Conservation (phyloP, 495 filamentous ascomycete species). For the Gamarada debralockiae region DNA sequence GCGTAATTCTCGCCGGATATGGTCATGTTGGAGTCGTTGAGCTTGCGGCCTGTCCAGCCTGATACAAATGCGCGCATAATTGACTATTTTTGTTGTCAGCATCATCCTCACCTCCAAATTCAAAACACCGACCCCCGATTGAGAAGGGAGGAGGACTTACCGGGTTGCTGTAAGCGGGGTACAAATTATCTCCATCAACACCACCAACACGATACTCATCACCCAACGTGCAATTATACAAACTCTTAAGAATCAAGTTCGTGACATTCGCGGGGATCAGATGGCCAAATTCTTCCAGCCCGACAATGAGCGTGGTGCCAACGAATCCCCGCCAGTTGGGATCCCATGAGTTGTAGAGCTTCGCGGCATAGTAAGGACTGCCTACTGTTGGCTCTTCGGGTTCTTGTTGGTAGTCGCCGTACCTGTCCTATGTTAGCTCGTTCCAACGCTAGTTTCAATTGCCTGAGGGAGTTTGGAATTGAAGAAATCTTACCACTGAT, state of each 20-base stretch:
- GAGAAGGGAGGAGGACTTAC: conserved; percentile 1
- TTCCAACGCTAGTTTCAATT: neutral
- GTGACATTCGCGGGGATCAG: conserved; percentile 28
- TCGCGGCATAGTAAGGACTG: conserved; percentile 27
- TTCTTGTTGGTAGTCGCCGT: conserved; percentile 36
- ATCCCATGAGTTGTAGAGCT: conserved; percentile 37
- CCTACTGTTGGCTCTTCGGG: conserved; percentile 38
- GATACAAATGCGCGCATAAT: conserved; percentile 38
- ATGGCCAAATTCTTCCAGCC: conserved; percentile 34
- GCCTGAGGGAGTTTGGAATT: no score
- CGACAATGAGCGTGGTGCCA: conserved; percentile 35
- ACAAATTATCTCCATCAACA: conserved; percentile 40
- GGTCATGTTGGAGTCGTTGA: conserved; percentile 37
- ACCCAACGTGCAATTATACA: conserved; percentile 34
- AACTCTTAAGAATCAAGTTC: conserved; percentile 28
- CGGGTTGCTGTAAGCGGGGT: conserved; percentile 41
- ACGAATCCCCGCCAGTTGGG: conserved; percentile 42
- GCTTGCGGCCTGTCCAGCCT: conserved; percentile 32
- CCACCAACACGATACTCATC: conserved; percentile 40
- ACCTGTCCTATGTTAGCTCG: conserved; percentile 12
- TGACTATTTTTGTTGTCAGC: conserved; percentile 23
- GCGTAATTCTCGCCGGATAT: conserved; percentile 31
- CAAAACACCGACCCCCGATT: no score
- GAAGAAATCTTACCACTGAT: no score
- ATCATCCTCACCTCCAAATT: neutral